These are phyloP conservation scores for Phytopythium montanum DNA, from an alignment of 352 stramenopile species.

Conservation along the genomic window DNA sequence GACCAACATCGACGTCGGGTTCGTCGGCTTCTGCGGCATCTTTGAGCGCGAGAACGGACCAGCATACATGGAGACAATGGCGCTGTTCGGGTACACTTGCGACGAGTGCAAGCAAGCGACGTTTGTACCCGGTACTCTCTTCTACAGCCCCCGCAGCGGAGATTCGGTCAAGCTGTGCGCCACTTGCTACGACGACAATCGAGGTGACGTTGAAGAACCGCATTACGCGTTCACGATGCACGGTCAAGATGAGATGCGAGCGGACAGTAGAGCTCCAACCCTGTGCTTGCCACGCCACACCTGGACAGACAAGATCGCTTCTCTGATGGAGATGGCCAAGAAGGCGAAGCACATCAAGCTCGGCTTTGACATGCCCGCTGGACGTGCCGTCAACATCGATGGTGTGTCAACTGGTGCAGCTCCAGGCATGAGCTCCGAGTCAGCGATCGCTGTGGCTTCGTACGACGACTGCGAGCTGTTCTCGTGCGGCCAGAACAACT, in stretches of 20 bases:
- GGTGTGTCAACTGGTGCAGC: not conserved
- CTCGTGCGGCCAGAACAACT: conserved; percentile 89
- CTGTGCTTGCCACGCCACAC: conserved; percentile 51
- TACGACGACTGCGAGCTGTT: conserved; percentile 88
- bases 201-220: conserved; percentile 40
- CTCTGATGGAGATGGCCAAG: conserved; percentile 30
- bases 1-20: conserved; percentile 83
- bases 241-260: conserved; percentile 32
- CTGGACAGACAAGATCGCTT: conserved; percentile 48
- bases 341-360: conserved; percentile 19
- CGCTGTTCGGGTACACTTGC: conserved; percentile 33
- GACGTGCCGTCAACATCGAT: not conserved
- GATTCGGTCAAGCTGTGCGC: conserved; percentile 57
- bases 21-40: conserved; percentile 71
- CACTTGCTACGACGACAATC: conserved; percentile 77
- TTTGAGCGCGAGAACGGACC: conserved; percentile 82
- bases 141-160: conserved; percentile 62
- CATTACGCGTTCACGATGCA: conserved; percentile 41
- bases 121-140: conserved; percentile 15
- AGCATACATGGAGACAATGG: conserved; percentile 56
- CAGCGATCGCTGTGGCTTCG: conserved; percentile 5
- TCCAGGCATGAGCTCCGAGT: not conserved
- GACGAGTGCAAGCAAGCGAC: conserved; percentile 50
- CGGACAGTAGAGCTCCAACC: conserved; percentile 23
- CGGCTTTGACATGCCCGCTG: not conserved